These are phyloP conservation scores for Phytophthora tentaculata DNA, from an alignment of 352 stramenopile species.

Conservation along the genomic window DNA sequence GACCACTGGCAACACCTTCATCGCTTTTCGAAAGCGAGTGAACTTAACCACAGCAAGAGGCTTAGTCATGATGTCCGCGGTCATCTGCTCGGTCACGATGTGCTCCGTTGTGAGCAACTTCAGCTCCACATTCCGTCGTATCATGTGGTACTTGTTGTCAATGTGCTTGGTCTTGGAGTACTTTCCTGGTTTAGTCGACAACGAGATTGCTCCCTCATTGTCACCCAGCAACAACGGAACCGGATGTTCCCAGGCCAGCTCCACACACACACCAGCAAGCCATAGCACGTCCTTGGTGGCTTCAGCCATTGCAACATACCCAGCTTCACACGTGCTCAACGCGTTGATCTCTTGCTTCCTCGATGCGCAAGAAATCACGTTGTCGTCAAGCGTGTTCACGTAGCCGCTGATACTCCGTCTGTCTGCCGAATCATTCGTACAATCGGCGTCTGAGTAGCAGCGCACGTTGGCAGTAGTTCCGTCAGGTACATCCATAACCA, in stretches of 20 bases:
- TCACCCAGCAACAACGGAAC: slow-evolving; percentile 6
- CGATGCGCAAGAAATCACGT: slow-evolving; percentile 27
- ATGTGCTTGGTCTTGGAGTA: slow-evolving; percentile 27
- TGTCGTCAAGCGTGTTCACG: slow-evolving; percentile 27
- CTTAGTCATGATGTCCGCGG: slow-evolving; percentile 3
- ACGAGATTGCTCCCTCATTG: slow-evolving; percentile 9
- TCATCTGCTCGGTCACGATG: neutral
- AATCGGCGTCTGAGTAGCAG: slow-evolving; percentile 7
- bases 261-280: slow-evolving; percentile 5
- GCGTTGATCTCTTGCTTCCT: slow-evolving; percentile 35
- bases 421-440: slow-evolving; percentile 3
- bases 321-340: slow-evolving; percentile 24
- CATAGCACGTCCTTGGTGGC: slow-evolving; percentile 21
- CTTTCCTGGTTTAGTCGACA: slow-evolving; percentile 6
- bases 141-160: slow-evolving; percentile 22
- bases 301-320: slow-evolving; percentile 37
- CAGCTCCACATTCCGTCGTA: neutral
- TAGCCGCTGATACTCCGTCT: slow-evolving; percentile 28
- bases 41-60: neutral
- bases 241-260: slow-evolving; percentile 7
- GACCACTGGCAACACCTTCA: slow-evolving; percentile 4
- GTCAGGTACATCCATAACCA: neutral
- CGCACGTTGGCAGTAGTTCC: neutral
- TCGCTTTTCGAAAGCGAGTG: neutral
- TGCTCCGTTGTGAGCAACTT: neutral